Conservation (phyloP, 176 grass and related monocot genomes). For the Secale cereale region DNA sequence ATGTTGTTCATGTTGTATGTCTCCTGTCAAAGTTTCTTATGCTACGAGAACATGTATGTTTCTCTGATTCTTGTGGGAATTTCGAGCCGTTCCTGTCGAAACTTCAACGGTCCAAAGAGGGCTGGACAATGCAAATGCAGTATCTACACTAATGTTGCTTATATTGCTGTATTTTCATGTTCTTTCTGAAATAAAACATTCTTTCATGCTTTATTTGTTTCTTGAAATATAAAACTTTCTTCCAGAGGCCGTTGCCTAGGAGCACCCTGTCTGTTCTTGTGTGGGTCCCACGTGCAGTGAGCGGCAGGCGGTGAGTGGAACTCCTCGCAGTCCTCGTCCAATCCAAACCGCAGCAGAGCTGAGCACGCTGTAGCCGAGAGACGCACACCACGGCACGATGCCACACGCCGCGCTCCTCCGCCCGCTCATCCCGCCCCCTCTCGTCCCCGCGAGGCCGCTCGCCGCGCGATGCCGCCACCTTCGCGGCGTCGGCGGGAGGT, state of each 20-base stretch:
- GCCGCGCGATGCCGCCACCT: neutral
- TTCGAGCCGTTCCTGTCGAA: neutral
- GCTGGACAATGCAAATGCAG: neutral
- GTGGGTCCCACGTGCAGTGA: neutral
- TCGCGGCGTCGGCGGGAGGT: conserved; percentile 25
- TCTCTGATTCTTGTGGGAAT: neutral
- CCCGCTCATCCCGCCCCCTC: conserved; percentile 23
- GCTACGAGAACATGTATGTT: neutral
- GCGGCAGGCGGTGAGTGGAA: neutral
- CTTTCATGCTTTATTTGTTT: too few relatives aligned
- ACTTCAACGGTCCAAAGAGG: neutral
- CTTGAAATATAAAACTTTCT: too few relatives aligned
- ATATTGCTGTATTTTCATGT: too few relatives aligned
- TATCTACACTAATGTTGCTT: neutral
- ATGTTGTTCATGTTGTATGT: neutral
- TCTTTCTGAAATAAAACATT: too few relatives aligned
- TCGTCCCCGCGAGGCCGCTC: neutral
- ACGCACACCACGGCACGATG: conserved; percentile 8
- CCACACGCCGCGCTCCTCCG: conserved; percentile 30
- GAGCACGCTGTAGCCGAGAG: neutral
- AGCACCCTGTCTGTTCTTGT: neutral
- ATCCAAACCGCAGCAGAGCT: conserved; percentile 16
- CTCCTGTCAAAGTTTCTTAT: neutral
- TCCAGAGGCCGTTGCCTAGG: neutral
- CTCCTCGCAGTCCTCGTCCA: conserved; percentile 21